Base-by-base conservation (phyloP, 495 filamentous ascomycete genomes). In the Trichocladium antarcticum region DNA sequence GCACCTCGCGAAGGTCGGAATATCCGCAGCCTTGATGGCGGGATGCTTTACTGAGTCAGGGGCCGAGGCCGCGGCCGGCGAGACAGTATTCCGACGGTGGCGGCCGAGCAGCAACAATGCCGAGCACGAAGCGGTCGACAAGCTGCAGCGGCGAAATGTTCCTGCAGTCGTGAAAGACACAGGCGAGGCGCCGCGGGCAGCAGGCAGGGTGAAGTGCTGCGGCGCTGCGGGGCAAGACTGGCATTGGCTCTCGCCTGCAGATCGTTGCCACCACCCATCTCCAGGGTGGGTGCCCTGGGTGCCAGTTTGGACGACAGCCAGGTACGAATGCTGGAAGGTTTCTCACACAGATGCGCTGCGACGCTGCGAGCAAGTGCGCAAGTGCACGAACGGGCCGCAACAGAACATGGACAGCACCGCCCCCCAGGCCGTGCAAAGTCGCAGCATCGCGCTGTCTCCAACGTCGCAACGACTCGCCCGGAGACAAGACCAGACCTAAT, bases 401-500 rank as follows among this genome's bases (percentile, higher is more conserved):
- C 21, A 34, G 34, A 21, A 37, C 14, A 27, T n/a, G n/a, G n/a
- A n/a, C n/a, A n/a, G n/a, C n/a, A n/a, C n/a, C 37, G 28, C 24
- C 45, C 24, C 45, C 36, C 36, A 40, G 28, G 14, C 27, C 21
- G 24, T 21, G 24, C 16, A 24, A 20, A 34, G 16, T 32, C 31
- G 31, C 11, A 4, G 12, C 31, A 16, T 5, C 15, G 15, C 34
- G 1, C 10, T 8, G 28, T 19, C 29, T 50, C 42, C 53, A 54
- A 45, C 37, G 45, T 57, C 53, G 53, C n/a, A n/a, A 45, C 50
- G 49, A 42, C 53, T 46, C 47, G 42, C 54, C n/a, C 41, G 37
- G 40, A 48, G n/a, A 47, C 47, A 56, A n/a, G n/a, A 47, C 53
- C 45, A 50, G 44, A 56, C 57, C 63, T 63, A 63, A 66, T 60